Evolutionary conservation across 352 stramenopile genomes (phyloP), one percentile per base, ranked within the genome.

Genomic region (Nannochloropsis limnetica): DNA sequence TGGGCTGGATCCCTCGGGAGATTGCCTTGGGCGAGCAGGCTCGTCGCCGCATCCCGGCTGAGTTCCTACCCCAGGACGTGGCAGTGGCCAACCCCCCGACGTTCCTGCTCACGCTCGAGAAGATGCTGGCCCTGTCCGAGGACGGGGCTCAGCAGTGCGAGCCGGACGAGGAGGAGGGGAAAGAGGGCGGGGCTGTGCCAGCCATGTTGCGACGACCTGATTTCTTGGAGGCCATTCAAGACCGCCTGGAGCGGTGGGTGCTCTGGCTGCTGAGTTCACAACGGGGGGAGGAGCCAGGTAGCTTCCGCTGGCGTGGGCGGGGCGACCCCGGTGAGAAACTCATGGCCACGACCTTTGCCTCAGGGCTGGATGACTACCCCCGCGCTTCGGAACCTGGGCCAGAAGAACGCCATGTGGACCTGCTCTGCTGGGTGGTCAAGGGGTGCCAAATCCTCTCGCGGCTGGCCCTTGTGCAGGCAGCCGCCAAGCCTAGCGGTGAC

Each of bases 341-440:
- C 31, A 92, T 95, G 79, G 85, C 93, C 2, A 95, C 95, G 85
- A 97, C 92, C n/a, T 85, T 97, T 0, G 91, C 93, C 0, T 97
- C 92, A 0, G 94, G 94, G 0, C 83, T 97, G 6, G 94, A 97
- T 74, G 94, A 97, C 86, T 97, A 95, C 83, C 94, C 94, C 1
- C 91, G 79, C 29, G 90, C 91, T 0, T 93, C 89, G n/a, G 84
- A 86, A 68, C 89, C 91, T 2, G 91, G 87, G 28, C 81, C 90
- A 8, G 85, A 90, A 31, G 93, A 97, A 82, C 91, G 91, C 84
- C 93, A 97, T 80, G 90, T 97, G 25, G 94, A 97, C 81, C 68
- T 97, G 80, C 81, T 95, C 0, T 91, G 89, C 45, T 97, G 94
- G 94, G 93, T 97, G 87, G 90, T 94, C 43, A 90, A 87, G 9